Conservation (phyloP, 148 eudicot genomes). For the Cornus controversa region DNA sequence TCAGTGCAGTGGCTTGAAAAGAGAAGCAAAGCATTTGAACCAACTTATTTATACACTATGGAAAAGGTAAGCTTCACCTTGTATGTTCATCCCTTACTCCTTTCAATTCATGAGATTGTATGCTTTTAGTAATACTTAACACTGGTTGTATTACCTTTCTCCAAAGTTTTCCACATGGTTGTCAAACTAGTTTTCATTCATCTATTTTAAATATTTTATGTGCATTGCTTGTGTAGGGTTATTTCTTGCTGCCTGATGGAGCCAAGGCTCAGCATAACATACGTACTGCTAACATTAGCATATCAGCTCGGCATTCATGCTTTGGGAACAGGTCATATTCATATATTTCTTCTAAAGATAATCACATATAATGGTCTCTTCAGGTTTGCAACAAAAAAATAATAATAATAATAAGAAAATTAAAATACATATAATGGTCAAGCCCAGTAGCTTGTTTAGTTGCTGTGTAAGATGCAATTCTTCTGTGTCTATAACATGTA, state of each 20-base stretch:
- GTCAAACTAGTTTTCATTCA: background rate
- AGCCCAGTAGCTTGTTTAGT: background rate
- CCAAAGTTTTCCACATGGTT: background rate
- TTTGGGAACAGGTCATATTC: slow-evolving; percentile 79
- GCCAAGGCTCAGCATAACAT: slow-evolving; percentile 74
- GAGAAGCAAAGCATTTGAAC: slow-evolving; percentile 87
- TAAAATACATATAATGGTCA: too few species aligned
- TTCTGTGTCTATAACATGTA: background rate
- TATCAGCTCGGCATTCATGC: slow-evolving; percentile 90
- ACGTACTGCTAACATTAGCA: slow-evolving; percentile 73
- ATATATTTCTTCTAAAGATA: background rate
- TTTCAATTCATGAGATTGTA: background rate
- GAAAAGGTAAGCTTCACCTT: slow-evolving; percentile 58
- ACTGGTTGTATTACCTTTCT: background rate
- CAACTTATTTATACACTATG: slow-evolving; percentile 80
- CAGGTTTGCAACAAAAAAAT: too few species aligned
- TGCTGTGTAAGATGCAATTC: background rate
- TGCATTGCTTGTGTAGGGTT: slow-evolving; percentile 55
- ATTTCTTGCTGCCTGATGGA: slow-evolving; percentile 89
- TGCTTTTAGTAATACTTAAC: background rate
- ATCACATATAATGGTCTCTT: too few species aligned
- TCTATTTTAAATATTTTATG: background rate
- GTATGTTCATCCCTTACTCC: background rate
- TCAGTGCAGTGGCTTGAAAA: slow-evolving; percentile 95
- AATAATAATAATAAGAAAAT: too few species aligned